phyloP scores from a whole-genome alignment of 805 yeast species.

The Tetrapisispora namnaoensis region DNA sequence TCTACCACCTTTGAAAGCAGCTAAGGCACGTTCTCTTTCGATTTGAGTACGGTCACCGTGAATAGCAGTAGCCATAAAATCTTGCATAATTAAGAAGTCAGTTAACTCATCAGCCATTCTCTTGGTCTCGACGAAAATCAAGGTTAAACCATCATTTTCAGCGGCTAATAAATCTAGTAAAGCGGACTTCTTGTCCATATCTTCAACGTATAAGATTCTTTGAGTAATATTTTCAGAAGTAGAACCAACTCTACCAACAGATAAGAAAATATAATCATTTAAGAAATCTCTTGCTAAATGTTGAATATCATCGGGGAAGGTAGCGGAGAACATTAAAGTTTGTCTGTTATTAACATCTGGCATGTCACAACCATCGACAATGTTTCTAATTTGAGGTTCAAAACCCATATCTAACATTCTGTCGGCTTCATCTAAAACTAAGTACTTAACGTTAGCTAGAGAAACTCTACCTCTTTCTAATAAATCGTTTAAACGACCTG shows the following conservation, averaged over 20 bases:
- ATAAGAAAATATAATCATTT: constrained; percentile 88
- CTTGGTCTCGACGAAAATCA: constrained; percentile 96
- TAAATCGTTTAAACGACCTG: constrained; percentile 96
- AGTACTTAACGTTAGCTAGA: constrained; percentile 77
- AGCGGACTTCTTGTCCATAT: constrained; percentile 82
- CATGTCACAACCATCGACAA: constrained; percentile 97
- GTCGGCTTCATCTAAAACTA: constrained; percentile 97
- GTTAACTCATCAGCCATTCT: constrained; percentile 96
- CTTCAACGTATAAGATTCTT: constrained; percentile 84
- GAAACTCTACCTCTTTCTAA: constrained; percentile 92
- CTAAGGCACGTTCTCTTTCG: constrained; percentile 96
- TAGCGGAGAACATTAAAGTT: constrained; percentile 97
- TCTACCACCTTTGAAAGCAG: constrained; percentile 83
- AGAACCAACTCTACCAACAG: constrained; percentile 98
- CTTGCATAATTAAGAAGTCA: constrained; percentile 79
- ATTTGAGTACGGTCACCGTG: constrained; percentile 98
- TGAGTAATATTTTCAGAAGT: constrained; percentile 98
- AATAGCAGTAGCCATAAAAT: constrained; percentile 94
- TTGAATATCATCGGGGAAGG: constrained; percentile 98
- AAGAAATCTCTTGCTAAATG: constrained; percentile 94
- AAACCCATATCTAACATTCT: constrained; percentile 99
- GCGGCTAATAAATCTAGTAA: constrained; percentile 79
- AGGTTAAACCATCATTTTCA: constrained; percentile 74
- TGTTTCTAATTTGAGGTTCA: constrained; percentile 98
- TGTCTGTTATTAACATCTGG: constrained; percentile 86